Conservation (phyloP, 2,329 filamentous ascomycete species). For the Elsinoe australis region DNA sequence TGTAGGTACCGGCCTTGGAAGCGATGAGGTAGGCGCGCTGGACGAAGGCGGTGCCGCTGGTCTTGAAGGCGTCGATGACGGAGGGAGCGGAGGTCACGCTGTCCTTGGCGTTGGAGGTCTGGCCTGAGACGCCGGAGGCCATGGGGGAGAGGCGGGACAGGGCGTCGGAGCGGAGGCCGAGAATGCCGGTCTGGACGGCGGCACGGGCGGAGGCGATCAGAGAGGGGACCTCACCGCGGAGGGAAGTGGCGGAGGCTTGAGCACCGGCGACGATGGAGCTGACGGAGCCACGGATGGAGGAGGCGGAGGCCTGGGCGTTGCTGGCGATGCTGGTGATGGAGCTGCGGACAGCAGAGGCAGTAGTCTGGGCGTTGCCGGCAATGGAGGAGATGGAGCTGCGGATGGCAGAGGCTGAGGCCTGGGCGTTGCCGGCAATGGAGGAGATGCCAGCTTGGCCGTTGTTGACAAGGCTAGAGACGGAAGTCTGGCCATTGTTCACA, state of each 20-base stretch:
- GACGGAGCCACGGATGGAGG: not conserved
- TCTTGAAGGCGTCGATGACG: slow-evolving; percentile 10
- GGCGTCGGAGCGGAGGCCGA: not conserved
- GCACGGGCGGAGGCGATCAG: slow-evolving; percentile 6
- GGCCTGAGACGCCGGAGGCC: slow-evolving; percentile 9
- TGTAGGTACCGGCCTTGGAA: slow-evolving; percentile 6
- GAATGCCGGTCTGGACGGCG: slow-evolving; percentile 9
- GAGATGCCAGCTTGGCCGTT: too few species aligned
- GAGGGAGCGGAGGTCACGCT: not conserved
- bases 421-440: slow-evolving; percentile 19
- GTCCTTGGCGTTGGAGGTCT: not conserved
- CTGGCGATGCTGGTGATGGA: not conserved
- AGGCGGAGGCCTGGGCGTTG: not conserved
- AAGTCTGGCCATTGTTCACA: slow-evolving; percentile 23
- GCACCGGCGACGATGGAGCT: not conserved
- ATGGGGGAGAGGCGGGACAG: not conserved
- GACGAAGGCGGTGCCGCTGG: slow-evolving; percentile 11
- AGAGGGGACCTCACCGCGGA: slow-evolving; percentile 1
- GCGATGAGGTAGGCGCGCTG: slow-evolving; percentile 12
- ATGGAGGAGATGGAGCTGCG: not conserved
- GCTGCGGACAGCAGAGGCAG: not conserved
- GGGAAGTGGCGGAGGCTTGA: slow-evolving; percentile 6
- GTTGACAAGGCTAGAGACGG: slow-evolving; percentile 27
- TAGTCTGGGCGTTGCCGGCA: not conserved
- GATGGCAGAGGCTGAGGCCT: not conserved